These are phyloP conservation scores for Thraustochytrium striatum DNA, from an alignment of 352 stramenopile species.

Conservation along the genomic window DNA sequence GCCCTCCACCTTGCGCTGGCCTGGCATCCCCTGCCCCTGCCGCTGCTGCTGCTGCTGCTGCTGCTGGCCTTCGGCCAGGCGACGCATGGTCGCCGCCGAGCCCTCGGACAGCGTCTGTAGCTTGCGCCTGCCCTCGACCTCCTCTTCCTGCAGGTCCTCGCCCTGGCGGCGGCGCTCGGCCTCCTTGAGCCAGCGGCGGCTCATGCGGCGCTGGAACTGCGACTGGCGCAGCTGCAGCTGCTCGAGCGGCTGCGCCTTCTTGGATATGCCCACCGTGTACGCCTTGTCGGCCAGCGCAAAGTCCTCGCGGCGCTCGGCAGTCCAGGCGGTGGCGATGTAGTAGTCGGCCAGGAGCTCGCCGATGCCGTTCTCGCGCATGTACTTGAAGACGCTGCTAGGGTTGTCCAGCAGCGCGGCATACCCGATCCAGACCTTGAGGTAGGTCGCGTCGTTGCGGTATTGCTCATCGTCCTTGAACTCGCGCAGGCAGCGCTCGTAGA, in stretches of 20 bases:
- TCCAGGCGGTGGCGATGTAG: slow-evolving; percentile 40
- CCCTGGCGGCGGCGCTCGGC: slow-evolving; percentile 18
- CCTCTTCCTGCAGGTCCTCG: neutral
- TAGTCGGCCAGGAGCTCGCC: slow-evolving; percentile 27
- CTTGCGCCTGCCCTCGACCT: neutral
- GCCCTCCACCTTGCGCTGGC: neutral
- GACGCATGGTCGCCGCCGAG: slow-evolving; percentile 19
- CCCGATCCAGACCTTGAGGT: slow-evolving; percentile 47
- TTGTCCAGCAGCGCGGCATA: slow-evolving; percentile 25
- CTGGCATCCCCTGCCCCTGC: too few relatives aligned
- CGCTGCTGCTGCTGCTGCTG: too few relatives aligned
- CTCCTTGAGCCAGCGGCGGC: slow-evolving; percentile 42
- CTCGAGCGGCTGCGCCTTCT: slow-evolving; percentile 22
- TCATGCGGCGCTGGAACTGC: slow-evolving; percentile 40
- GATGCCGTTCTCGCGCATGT: slow-evolving; percentile 39
- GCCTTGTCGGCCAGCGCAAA: slow-evolving; percentile 42
- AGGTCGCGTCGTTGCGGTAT: slow-evolving; percentile 38
- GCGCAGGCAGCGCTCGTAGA: slow-evolving; percentile 21
- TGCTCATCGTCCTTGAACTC: slow-evolving; percentile 43
- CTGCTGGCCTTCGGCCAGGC: neutral
- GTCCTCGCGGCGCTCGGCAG: slow-evolving; percentile 1
- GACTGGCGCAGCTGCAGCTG: slow-evolving; percentile 22
- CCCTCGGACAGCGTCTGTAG: slow-evolving; percentile 2
- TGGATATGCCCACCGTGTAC: slow-evolving; percentile 28
- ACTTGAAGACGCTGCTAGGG: slow-evolving; percentile 30